A percentile compares a stretch with the other conserved stretches of the same genome.
Evolutionary conservation across 1,284 basidiomycete genomes (phyloP).

Genomic region (Apiotrichum gamsii): DNA sequence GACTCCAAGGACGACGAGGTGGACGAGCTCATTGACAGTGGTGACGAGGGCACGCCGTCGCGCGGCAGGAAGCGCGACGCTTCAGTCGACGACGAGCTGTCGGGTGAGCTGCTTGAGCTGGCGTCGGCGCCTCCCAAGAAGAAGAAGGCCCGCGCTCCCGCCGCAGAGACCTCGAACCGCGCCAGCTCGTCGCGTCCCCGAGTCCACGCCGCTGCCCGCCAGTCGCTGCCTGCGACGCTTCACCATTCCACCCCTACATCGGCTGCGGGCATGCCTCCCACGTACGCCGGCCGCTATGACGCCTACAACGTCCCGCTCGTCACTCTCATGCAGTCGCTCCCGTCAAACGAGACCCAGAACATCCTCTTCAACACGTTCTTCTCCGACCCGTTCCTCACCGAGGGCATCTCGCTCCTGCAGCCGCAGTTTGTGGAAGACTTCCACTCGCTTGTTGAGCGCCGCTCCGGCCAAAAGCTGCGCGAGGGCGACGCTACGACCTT

Average conservation of each 20-base stretch:
- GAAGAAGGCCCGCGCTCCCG: slow-evolving; percentile 22
- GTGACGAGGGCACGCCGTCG: slow-evolving; percentile 16
- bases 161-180: slow-evolving; percentile 2
- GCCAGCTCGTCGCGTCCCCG: slow-evolving; percentile 3
- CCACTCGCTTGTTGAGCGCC: slow-evolving; percentile 29
- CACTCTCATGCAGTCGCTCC: slow-evolving; percentile 31
- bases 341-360: slow-evolving; percentile 31
- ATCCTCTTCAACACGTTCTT: slow-evolving; percentile 42
- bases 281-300: slow-evolving; percentile 19
- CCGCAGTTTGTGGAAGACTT: slow-evolving; percentile 35
- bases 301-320: slow-evolving; percentile 29
- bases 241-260: not conserved
- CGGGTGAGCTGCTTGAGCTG: slow-evolving; percentile 31
- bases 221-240: slow-evolving; percentile 6
- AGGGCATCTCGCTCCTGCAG: slow-evolving; percentile 40
- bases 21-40: slow-evolving; percentile 28
- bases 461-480: slow-evolving; percentile 16
- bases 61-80: slow-evolving; percentile 25
- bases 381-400: slow-evolving; percentile 38
- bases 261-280: not conserved
- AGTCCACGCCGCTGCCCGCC: not conserved
- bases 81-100: slow-evolving; percentile 31
- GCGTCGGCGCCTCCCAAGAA: slow-evolving; percentile 37
- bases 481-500: slow-evolving; percentile 42
- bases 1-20: slow-evolving; percentile 24